Percentiles rank a stretch among this genome's conserved stretches.
phyloP scores from a whole-genome alignment of 31 red algal genomes.

The Bonnemaisonia californica region DNA sequence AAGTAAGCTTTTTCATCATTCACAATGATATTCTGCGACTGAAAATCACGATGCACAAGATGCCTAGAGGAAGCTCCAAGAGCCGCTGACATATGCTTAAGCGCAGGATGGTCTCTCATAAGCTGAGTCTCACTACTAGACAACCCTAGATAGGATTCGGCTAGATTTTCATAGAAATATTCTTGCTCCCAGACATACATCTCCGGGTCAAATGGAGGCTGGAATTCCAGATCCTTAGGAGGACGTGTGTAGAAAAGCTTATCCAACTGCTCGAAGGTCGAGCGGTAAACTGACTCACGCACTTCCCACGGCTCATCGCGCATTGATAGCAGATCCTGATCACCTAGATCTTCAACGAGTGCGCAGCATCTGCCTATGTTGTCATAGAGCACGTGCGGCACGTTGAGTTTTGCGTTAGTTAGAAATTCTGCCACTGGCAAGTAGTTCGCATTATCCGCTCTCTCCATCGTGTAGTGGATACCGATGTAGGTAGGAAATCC shows the following conservation, averaged over 20 bases:
- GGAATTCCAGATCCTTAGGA: conserved; percentile 14
- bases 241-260: conserved; percentile 17
- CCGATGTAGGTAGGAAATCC: conserved; percentile 10
- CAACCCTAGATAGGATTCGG: conserved; percentile 12
- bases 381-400: conserved; percentile 23
- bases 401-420: neutral
- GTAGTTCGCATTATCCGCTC: conserved; percentile 26
- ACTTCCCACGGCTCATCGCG: neutral
- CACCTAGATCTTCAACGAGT: conserved; percentile 20
- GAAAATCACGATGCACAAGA: conserved; percentile 30
- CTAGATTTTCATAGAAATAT: conserved; percentile 22
- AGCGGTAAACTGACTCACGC: conserved; percentile 16
- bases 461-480: conserved; percentile 29
- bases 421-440: conserved; percentile 18
- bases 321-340: neutral
- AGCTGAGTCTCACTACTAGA: neutral
- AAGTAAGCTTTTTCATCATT: conserved; percentile 24
- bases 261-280: conserved; percentile 19
- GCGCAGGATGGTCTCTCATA: neutral
- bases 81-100: neutral
- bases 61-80: conserved; percentile 4
- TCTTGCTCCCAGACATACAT: conserved; percentile 31
- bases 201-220: conserved; percentile 6
- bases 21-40: conserved; percentile 30
- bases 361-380: neutral